Base-by-base conservation (phyloP, 2,329 filamentous ascomycete genomes). In the Colletotrichum tofieldiae region DNA sequence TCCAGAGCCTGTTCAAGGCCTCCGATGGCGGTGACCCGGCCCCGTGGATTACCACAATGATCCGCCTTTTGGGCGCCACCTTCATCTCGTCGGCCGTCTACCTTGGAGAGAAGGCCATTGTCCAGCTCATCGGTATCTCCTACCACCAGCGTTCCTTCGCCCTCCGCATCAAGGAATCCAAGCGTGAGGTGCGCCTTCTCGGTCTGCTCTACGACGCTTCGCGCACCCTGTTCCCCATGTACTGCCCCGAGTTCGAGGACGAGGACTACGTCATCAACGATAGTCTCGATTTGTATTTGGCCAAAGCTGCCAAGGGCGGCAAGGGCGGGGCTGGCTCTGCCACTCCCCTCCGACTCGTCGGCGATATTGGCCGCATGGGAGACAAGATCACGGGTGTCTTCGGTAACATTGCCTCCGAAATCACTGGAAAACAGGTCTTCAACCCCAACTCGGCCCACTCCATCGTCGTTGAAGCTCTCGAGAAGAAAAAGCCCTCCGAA, bases 391-490 rank as follows among this genome's bases (percentile, higher is more conserved):
- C 95, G 0, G 95, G 94, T 1, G 93, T 93, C 0, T 97, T 98
- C 81, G 96, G 96, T 32, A 96, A 97, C 77, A 91, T 98, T 62
- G 96, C 96, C 1, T 94, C 94, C 2, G 96, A 98, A 78, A 95
- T 99, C 72, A 98, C 96, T 0, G 96, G 96, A 75, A 97, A 97
- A 84, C 91, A 98, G 78, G 93, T 98, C 29, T 97, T 98, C 85
- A 98, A 98, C 82, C 93, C 94, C 18, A 96, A 94, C 78, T 93
- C 95, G 6, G 92, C 95, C 1, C 95, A 98, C 80, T 96, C 94
- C 0, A 91, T 98, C 60, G 94, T 98, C 6, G 87, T 97, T 16
- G 91, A 97, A 79, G 96, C 96, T 11, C 87, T 98, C 41, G 95
- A 98, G 82, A 96, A 94, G 84, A 91, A 90, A 54, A 88, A 89